Base-by-base conservation (phyloP, 768 basidiomycete genomes). In the Imleria badia region DNA sequence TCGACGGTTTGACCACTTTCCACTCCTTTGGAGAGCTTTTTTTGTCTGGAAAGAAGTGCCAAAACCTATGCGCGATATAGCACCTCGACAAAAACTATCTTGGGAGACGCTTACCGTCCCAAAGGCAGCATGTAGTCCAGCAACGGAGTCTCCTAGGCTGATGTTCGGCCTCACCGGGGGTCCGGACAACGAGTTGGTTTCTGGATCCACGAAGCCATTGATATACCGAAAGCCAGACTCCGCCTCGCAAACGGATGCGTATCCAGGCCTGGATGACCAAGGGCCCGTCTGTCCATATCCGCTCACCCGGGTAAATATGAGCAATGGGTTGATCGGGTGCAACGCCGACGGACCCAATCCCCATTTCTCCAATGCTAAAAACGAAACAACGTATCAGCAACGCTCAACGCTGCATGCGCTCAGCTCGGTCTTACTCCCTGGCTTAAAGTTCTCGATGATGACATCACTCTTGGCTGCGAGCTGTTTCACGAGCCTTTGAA, bases 291-390 rank as follows among this genome's bases (percentile, higher is more conserved):
- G 87, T 3, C 87, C 86, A 59, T 87, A 89, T 9, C 87, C 86
- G 58, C 85, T 86, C 20, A 89, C 84, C 58, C 94, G 91, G 8
- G 94, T 96, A 66, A 91, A 94, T 62, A 98, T 91, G 53, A 98
- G 79, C 48, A 84, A 86, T 0, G 92, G 89, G 61, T 96, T 95
- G 56, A 84, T 82, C n/a, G 82, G 84, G 20, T 80, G 81, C 5
- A 88, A 65, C 50, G 77, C 76, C 12, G 70, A 70, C 3, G 85
- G 85, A 6, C 84, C 84, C 34, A 88, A 72, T 1, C 75, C 75
- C 85, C 86, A 87, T 69, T 82, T 86, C 62, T 88, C 86, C 10
- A 89, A 75, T 2, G 86, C 86, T 88, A 59, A 17, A 35, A 51
- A 2, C 15, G n/a, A 38, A 36, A 12, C 17, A 0, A 35, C 0